Evolutionary conservation across 2,329 filamentous ascomycete genomes (phyloP).

Genomic region (Fusarium sp.): DNA sequence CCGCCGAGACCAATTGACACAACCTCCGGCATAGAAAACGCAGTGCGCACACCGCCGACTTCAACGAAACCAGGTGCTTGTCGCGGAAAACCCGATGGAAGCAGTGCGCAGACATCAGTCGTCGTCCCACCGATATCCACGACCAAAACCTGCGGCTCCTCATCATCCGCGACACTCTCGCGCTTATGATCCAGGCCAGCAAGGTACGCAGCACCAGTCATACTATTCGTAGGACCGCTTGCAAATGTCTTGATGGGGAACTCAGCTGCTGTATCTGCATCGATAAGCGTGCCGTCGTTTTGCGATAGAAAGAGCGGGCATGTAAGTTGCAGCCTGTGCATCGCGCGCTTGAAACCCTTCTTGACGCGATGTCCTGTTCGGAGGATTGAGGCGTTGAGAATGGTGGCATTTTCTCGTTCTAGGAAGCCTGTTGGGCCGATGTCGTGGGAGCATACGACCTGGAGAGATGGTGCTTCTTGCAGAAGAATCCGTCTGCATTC

Average conservation of each 20-base stretch:
- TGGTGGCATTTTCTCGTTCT: slow-evolving; percentile 61
- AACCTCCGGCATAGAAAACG: slow-evolving; percentile 66
- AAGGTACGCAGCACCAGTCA: slow-evolving; percentile 62
- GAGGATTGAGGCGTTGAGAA: slow-evolving; percentile 62
- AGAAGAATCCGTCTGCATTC: slow-evolving; percentile 49
- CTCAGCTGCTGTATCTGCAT: slow-evolving; percentile 55
- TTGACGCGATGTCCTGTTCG: slow-evolving; percentile 57
- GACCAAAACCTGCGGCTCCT: slow-evolving; percentile 52
- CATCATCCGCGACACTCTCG: not conserved
- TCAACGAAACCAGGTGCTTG: slow-evolving; percentile 66
- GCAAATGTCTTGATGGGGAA: slow-evolving; percentile 62
- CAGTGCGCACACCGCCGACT: slow-evolving; percentile 65
- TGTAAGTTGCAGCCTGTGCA: slow-evolving; percentile 50
- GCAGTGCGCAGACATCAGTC: slow-evolving; percentile 65
- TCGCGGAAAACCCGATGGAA: slow-evolving; percentile 66
- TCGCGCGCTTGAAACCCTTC: slow-evolving; percentile 56
- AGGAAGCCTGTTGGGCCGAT: slow-evolving; percentile 55
- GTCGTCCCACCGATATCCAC: slow-evolving; percentile 70
- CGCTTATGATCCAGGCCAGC: slow-evolving; percentile 52
- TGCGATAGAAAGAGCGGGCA: slow-evolving; percentile 60
- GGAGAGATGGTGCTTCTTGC: slow-evolving; percentile 45
- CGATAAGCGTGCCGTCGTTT: slow-evolving; percentile 62
- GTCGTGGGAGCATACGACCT: slow-evolving; percentile 53
- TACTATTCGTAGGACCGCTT: slow-evolving; percentile 62
- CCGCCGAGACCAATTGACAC: slow-evolving; percentile 65